Conservation (phyloP, 1,284 basidiomycete species). For the Serendipita sp. region DNA sequence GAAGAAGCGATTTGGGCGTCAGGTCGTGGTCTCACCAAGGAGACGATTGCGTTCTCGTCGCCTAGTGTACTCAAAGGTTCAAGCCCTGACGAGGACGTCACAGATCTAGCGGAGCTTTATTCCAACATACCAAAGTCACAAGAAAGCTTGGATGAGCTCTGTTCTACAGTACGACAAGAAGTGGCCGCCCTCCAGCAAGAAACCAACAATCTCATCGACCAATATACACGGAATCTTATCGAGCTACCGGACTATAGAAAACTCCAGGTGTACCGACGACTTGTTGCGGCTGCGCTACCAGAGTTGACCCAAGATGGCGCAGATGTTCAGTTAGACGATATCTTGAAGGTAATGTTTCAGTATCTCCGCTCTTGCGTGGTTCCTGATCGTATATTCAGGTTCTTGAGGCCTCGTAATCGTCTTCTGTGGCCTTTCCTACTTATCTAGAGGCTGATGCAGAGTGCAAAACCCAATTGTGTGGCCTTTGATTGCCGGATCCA, state of each 20-base stretch:
- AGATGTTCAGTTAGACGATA: background rate
- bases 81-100: slow-evolving; percentile 38
- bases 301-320: background rate
- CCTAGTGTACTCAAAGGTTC: slow-evolving; percentile 34
- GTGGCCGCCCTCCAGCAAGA: background rate
- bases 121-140: slow-evolving; percentile 31
- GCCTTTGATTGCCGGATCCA: too few species aligned
- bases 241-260: background rate
- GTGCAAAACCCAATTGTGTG: too few species aligned
- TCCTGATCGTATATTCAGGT: background rate
- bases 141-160: background rate
- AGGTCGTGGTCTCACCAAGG: slow-evolving; percentile 28
- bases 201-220: background rate
- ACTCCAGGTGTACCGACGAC: background rate
- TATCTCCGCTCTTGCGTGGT: background rate
- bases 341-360: background rate
- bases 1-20: slow-evolving; percentile 50
- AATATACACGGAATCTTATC: background rate
- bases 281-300: background rate
- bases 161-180: background rate
- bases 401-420: background rate
- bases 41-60: slow-evolving; percentile 24
- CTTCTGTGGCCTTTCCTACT: too few species aligned
- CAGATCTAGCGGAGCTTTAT: slow-evolving; percentile 46
- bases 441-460: too few species aligned